Percentiles rank a stretch among this genome's conserved stretches.
Conservation (phyloP, 1,284 basidiomycete species). For the Caloboletus firmus region DNA sequence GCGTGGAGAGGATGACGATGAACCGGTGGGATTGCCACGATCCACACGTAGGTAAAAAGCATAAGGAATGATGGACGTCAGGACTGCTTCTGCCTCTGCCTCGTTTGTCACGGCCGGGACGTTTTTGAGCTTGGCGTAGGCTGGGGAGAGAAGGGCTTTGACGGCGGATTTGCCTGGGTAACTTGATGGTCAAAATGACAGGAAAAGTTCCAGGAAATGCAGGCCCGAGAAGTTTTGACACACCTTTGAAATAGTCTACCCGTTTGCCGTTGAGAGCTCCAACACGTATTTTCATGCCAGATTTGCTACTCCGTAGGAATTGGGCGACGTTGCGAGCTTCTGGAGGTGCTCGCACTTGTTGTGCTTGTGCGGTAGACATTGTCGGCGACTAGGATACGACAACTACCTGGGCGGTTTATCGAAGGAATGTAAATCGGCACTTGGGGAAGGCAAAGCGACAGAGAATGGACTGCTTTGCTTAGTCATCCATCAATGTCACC, state of each 20-base stretch:
- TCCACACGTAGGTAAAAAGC: constrained; percentile 91
- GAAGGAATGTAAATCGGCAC: neutral
- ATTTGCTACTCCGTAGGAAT: constrained; percentile 81
- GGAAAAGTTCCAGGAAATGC: neutral
- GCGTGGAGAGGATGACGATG: constrained; percentile 74
- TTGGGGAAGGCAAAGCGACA: neutral
- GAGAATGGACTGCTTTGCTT: constrained; percentile 7
- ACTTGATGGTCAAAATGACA: neutral
- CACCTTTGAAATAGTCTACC: constrained; percentile 96
- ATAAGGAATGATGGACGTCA: constrained; percentile 76
- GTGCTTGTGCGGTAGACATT: constrained; percentile 52
- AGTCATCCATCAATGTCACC: constrained; percentile 6
- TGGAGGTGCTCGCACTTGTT: constrained; percentile 73
- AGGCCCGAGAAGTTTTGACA: neutral
- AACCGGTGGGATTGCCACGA: constrained; percentile 69
- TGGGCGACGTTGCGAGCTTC: constrained; percentile 79
- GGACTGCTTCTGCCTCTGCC: constrained; percentile 70
- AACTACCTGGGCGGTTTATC: neutral
- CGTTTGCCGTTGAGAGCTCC: constrained; percentile 94
- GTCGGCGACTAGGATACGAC: constrained; percentile 1
- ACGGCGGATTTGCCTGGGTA: constrained; percentile 83
- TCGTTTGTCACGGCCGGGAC: constrained; percentile 79
- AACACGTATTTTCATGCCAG: constrained; percentile 86
- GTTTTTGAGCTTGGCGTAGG: constrained; percentile 87
- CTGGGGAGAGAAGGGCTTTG: constrained; percentile 88